phyloP scores from a whole-genome alignment of 2,329 filamentous ascomycete species.

The Leptographium procerum region DNA sequence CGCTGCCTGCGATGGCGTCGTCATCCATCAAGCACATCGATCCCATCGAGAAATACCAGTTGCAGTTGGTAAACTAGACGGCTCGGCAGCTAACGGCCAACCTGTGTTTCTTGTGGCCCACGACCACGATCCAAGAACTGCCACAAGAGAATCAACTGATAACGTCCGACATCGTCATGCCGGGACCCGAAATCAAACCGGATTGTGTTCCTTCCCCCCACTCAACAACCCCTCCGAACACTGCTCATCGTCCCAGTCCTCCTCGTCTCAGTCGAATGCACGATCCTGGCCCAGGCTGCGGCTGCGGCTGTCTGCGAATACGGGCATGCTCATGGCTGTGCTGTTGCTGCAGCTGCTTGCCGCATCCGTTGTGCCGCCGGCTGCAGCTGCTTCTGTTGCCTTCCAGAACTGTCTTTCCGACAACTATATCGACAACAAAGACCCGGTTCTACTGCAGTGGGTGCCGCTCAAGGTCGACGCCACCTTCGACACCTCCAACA shows the following conservation, averaged over 20 bases:
- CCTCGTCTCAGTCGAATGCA: not conserved
- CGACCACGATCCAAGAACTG: not conserved
- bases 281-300: not conserved
- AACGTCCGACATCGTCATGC: too few relatives aligned
- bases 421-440: slow-evolving; percentile 30
- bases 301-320: not conserved
- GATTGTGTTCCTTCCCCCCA: too few relatives aligned
- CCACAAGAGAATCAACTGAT: not conserved
- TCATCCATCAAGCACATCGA: not conserved
- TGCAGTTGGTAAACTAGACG: not conserved
- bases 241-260: not conserved
- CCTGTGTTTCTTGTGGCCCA: not conserved
- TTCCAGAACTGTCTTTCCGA: slow-evolving; percentile 76
- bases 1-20: not conserved
- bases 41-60: too few relatives aligned
- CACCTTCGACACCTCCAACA: slow-evolving; percentile 49
- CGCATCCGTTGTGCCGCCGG: slow-evolving; percentile 28
- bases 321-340: slow-evolving; percentile 3
- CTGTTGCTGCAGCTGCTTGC: slow-evolving; percentile 28
- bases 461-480: slow-evolving; percentile 65
- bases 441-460: slow-evolving; percentile 63
- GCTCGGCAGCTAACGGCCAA: not conserved
- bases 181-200: too few relatives aligned
- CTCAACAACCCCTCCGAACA: too few relatives aligned
- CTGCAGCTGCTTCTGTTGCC: slow-evolving; percentile 54